Base-by-base conservation (phyloP, 306 rosid genomes). In the Acacia crassicarpa region DNA sequence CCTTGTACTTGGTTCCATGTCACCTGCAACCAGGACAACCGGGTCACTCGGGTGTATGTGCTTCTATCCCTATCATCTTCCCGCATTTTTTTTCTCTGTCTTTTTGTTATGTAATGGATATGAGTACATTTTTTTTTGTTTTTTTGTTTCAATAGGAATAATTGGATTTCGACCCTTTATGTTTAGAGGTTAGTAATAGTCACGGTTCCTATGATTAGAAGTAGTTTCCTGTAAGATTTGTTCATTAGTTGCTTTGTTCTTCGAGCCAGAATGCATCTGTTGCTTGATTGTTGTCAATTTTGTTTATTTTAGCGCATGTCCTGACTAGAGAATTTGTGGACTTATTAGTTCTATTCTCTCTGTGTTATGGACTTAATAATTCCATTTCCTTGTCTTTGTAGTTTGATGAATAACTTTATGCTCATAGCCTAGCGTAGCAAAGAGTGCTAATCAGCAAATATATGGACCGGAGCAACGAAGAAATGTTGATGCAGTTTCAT, bases 1-100 rank as follows among this genome's bases (percentile, higher is more conserved):
- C 98, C 98, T 32, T 95, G 98, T 79, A 95, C 98, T 56, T 95
- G 98, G 98, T 95, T 93, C 85, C 98, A 95, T 72, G 89, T 95
- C 84, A 93, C 98, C 83, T 95, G 98, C 82, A 92, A 94, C 84
- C 97, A 90, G 79, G 91, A 89, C 58, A 91, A 93, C 62, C 94
- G 90, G 53, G 98, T 95, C 84, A 91, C 97, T 75, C 94, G 98
- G 85, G 83, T 95, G 98, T 94, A 92, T 80, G 16, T 8, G 41
- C 48, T 20, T 83, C 65, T 72, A 65, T 61, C 22, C 53, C 65
- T 41, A 2, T 61, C 19, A 1, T 61, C 25, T 59, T 23, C 13
- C 33, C 15, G 33, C 67, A 17, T 22, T 58, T 58, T 58, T 32
- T 58, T n/a, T n/a, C n/a, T 58, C 32, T 27, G 38, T 25, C 9